These are phyloP conservation scores for Rhodotorula sp. DNA, from an alignment of 1,284 basidiomycete species.

Conservation along the genomic window DNA sequence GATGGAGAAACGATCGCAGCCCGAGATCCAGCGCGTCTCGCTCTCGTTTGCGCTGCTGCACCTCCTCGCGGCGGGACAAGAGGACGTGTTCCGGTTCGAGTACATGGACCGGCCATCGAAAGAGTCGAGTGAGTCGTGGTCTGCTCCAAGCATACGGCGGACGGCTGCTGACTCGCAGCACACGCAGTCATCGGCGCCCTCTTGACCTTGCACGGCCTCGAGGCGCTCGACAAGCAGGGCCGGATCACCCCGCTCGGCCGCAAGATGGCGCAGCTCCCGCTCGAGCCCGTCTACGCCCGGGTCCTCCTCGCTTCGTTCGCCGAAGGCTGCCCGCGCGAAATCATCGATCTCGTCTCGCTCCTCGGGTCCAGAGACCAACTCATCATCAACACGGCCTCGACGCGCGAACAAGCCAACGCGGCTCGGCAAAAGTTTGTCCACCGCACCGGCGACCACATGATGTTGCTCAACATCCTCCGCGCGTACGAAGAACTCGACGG, in stretches of 20 bases:
- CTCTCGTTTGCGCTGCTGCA: constrained; percentile 78
- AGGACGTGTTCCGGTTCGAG: constrained; percentile 73
- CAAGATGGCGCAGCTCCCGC: constrained; percentile 77
- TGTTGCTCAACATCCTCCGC: constrained; percentile 47
- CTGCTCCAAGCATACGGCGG: too few relatives aligned
- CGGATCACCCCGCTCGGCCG: constrained; percentile 69
- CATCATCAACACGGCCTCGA: constrained; percentile 48
- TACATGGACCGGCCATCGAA: constrained; percentile 80
- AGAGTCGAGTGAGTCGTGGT: constrained; percentile 60
- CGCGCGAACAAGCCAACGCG: constrained; percentile 56
- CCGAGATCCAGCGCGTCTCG: constrained; percentile 84
- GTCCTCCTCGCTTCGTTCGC: constrained; percentile 71
- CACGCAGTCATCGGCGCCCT: constrained; percentile 64
- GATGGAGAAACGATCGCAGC: constrained; percentile 68
- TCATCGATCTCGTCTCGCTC: constrained; percentile 75
- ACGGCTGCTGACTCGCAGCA: too few relatives aligned
- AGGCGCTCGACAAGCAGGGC: constrained; percentile 62
- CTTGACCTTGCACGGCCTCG: constrained; percentile 70
- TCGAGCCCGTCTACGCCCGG: constrained; percentile 78
- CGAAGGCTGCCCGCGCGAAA: constrained; percentile 67
- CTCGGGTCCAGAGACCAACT: constrained; percentile 63
- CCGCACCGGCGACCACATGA: constrained; percentile 46
- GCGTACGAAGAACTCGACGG: constrained; percentile 54
- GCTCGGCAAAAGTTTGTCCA: constrained; percentile 51
- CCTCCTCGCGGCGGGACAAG: constrained; percentile 57